Conservation (phyloP, 805 yeast genomes). For the Jamesozyma spencerorum region DNA sequence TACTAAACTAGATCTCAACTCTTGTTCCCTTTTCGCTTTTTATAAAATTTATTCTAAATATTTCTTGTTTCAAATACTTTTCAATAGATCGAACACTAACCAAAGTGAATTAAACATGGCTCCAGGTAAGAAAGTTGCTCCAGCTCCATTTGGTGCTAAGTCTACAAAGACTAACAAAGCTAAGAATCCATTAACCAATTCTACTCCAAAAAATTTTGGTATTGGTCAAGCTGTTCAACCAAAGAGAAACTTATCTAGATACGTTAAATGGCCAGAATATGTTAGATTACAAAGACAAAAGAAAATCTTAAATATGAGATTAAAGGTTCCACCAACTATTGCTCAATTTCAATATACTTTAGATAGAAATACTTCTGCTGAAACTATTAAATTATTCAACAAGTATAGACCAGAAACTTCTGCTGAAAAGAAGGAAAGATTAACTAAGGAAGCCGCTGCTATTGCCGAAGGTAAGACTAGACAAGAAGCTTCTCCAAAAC, state of each 20-base stretch:
- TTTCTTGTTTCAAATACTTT: background rate
- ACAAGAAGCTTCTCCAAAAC: slow-evolving; percentile 94
- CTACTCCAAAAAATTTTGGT: slow-evolving; percentile 89
- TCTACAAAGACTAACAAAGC: slow-evolving; percentile 46
- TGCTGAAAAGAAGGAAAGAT: slow-evolving; percentile 98
- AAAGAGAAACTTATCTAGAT: slow-evolving; percentile 91
- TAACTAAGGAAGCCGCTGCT: slow-evolving; percentile 97
- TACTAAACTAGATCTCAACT: too few species aligned
- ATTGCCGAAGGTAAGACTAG: slow-evolving; percentile 96
- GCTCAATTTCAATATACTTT: slow-evolving; percentile 92
- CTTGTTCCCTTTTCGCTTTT: too few species aligned
- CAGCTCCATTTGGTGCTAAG: slow-evolving; percentile 91
- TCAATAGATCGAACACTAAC: background rate
- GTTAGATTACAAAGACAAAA: slow-evolving; percentile 98
- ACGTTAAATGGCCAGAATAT: slow-evolving; percentile 98
- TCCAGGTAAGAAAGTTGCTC: slow-evolving; percentile 83
- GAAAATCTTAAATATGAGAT: slow-evolving; percentile 89
- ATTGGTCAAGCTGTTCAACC: slow-evolving; percentile 94
- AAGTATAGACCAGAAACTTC: slow-evolving; percentile 98
- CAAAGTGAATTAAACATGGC: slow-evolving; percentile 23
- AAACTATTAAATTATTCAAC: slow-evolving; percentile 93
- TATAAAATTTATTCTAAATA: background rate
- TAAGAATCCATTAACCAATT: slow-evolving; percentile 80
- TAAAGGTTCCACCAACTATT: slow-evolving; percentile 98
- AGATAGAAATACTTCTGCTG: slow-evolving; percentile 98